A percentile compares a stretch with the other conserved stretches of the same genome.
Conservation (phyloP, 1,284 basidiomycete genomes). For the Fomitiporia mediterranea region DNA sequence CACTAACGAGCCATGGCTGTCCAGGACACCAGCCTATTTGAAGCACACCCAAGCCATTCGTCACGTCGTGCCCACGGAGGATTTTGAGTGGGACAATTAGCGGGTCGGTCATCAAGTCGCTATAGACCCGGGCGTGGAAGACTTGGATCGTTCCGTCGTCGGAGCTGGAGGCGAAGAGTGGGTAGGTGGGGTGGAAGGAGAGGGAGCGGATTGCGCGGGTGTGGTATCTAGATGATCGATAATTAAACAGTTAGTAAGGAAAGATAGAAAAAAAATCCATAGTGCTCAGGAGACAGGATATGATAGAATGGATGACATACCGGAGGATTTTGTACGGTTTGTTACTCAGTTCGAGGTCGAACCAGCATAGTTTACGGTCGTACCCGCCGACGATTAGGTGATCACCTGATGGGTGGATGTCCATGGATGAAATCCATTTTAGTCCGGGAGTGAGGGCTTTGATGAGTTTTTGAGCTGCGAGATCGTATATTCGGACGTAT, state of each 20-base stretch:
- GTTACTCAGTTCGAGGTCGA: conserved; percentile 92
- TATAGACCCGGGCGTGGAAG: conserved; percentile 94
- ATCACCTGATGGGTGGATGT: conserved; percentile 93
- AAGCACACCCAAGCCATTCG: conserved; percentile 86
- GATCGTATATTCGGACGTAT: conserved; percentile 93
- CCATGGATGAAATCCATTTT: conserved; percentile 95
- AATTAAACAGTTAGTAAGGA: conserved; percentile 21
- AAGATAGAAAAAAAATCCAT: not conserved
- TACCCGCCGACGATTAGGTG: conserved; percentile 97
- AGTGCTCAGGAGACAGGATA: not conserved
- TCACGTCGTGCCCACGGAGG: conserved; percentile 81
- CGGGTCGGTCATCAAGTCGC: conserved; percentile 92
- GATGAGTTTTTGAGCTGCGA: conserved; percentile 88
- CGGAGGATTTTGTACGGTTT: conserved; percentile 96
- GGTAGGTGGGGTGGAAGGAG: conserved; percentile 91
- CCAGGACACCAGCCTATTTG: conserved; percentile 86
- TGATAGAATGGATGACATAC: conserved; percentile 33
- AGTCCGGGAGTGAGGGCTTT: conserved; percentile 93
- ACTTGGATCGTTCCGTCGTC: conserved; percentile 97
- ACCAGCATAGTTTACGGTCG: conserved; percentile 98
- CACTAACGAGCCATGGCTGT: conserved; percentile 92
- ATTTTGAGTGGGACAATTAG: conserved; percentile 98
- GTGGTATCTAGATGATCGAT: conserved; percentile 70
- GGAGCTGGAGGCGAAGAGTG: conserved; percentile 92
- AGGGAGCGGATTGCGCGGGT: conserved; percentile 87